Conservation (phyloP, 441 rosid species). For the Arabidopsis lyrata region DNA sequence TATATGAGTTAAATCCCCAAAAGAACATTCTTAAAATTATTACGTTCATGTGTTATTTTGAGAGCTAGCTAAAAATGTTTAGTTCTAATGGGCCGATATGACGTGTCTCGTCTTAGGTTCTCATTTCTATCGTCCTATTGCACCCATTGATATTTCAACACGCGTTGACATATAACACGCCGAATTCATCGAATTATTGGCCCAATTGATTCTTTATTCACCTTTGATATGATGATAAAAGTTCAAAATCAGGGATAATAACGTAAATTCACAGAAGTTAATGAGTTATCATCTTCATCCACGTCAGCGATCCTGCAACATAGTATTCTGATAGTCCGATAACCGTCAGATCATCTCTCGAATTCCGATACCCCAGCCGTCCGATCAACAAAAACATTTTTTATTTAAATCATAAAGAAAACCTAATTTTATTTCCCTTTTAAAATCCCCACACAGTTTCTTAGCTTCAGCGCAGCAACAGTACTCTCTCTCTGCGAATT, state of each 20-base stretch:
- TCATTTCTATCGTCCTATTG: not conserved
- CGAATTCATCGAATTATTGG: conserved; percentile 12
- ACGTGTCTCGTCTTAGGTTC: conserved; percentile 22
- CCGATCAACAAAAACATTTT: conserved; percentile 29
- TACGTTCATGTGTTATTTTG: not conserved
- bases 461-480: conserved; percentile 28
- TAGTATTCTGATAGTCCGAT: not conserved
- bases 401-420: too few species aligned
- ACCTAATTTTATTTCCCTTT: not conserved
- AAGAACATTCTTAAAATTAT: not conserved
- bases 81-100: not conserved
- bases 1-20: conserved; percentile 27
- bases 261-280: not conserved
- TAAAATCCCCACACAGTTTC: conserved; percentile 24
- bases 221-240: not conserved
- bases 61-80: not conserved
- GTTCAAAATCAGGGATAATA: not conserved
- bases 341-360: conserved; percentile 55
- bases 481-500: not conserved
- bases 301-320: conserved; percentile 52
- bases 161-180: not conserved
- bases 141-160: not conserved
- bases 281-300: conserved; percentile 12
- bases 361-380: conserved; percentile 46
- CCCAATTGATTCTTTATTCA: not conserved